Conservation (phyloP, 306 rosid genomes). For the Ochetophila trinervis region DNA sequence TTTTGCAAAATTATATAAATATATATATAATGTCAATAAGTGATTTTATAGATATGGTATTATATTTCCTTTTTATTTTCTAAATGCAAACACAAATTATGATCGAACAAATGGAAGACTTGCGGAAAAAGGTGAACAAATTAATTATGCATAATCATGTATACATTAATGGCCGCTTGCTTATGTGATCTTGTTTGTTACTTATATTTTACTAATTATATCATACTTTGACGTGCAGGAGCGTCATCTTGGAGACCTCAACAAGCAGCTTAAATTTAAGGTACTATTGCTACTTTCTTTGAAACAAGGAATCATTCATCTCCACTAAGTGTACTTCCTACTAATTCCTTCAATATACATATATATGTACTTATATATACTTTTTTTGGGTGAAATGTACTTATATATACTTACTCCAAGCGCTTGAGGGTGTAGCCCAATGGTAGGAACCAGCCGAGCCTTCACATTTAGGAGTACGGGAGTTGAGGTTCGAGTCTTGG, state of each 20-base stretch:
- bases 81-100: conserved; percentile 67
- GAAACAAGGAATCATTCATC: neutral
- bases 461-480: too few relatives aligned
- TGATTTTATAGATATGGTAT: too few relatives aligned
- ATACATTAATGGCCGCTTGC: neutral
- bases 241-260: conserved; percentile 68
- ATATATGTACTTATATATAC: too few relatives aligned
- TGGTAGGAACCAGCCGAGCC: too few relatives aligned
- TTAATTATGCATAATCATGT: conserved; percentile 11
- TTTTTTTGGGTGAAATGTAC: too few relatives aligned
- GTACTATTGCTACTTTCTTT: conserved; percentile 27
- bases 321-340: neutral
- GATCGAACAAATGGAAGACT: conserved; percentile 79
- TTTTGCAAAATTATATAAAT: too few relatives aligned
- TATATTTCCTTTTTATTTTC: too few relatives aligned
- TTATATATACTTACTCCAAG: too few relatives aligned
- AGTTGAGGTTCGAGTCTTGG: too few relatives aligned
- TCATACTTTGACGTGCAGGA: conserved; percentile 38
- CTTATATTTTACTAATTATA: too few relatives aligned
- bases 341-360: neutral
- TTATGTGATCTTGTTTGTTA: neutral
- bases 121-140: conserved; percentile 50
- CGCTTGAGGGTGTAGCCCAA: too few relatives aligned
- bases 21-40: too few relatives aligned
- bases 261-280: conserved; percentile 71